Evolutionary conservation across 148 eudicot genomes (phyloP).

Genomic region (Polygonum aviculare): DNA sequence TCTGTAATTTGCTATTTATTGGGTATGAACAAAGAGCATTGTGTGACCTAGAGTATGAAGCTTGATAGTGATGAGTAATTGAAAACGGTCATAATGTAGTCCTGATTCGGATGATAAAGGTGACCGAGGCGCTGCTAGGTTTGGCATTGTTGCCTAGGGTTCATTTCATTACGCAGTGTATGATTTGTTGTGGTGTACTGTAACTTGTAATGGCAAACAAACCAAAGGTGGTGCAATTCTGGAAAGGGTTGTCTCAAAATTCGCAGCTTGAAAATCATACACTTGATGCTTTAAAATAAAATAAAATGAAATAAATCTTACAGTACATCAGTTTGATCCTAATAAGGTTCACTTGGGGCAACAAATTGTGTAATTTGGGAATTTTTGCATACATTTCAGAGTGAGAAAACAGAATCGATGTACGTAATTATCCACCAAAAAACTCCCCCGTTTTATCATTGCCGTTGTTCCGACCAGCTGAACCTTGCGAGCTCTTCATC

Average conservation of each 20-base stretch:
- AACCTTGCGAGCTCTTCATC: not conserved
- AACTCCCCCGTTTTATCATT: not conserved
- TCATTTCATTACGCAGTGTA: not conserved
- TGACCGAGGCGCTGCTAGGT: not conserved
- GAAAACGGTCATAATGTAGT: not conserved
- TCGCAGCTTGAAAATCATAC: too few species aligned
- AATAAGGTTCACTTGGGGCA: not conserved
- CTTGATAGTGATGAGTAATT: not conserved
- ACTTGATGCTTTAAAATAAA: too few species aligned
- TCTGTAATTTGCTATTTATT: not conserved
- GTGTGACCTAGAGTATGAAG: not conserved
- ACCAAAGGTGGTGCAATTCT: too few species aligned
- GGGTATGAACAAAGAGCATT: not conserved
- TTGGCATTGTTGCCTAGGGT: slow-evolving; percentile 5
- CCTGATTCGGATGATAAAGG: too few species aligned
- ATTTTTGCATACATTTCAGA: not conserved
- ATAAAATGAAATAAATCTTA: too few species aligned
- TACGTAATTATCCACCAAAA: not conserved
- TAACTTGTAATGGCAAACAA: too few species aligned
- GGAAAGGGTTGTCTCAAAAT: too few species aligned
- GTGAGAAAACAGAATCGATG: not conserved
- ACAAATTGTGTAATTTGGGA: not conserved
- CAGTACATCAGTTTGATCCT: not conserved
- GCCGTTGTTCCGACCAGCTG: slow-evolving; percentile 1
- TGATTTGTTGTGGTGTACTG: too few species aligned